Conservation (phyloP, 106 monocot species). For the Gastrodia elata region DNA sequence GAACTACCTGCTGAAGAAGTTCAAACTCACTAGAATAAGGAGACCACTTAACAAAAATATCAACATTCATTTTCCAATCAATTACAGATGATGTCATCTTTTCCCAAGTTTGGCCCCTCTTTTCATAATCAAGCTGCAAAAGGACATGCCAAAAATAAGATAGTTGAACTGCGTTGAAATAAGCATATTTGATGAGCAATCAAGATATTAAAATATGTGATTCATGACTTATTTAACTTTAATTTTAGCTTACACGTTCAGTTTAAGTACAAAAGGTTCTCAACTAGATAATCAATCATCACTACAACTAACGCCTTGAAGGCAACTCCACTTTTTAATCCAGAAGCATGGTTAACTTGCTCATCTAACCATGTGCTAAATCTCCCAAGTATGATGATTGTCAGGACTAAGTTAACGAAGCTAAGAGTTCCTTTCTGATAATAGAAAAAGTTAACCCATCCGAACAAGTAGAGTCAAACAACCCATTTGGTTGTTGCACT, state of each 20-base stretch:
- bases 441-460: not conserved
- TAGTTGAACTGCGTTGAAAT: not conserved
- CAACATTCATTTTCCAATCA: conserved; percentile 70
- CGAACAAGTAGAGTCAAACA: not conserved
- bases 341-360: not conserved
- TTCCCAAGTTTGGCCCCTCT: conserved; percentile 40
- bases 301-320: not conserved
- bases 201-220: not conserved
- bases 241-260: not conserved
- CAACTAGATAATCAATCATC: not conserved
- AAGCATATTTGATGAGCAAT: not conserved
- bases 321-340: not conserved
- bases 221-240: not conserved
- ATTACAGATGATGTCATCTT: conserved; percentile 24
- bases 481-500: not conserved
- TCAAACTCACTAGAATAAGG: conserved; percentile 72
- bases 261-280: not conserved
- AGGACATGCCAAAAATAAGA: not conserved
- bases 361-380: not conserved
- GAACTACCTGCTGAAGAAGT: conserved; percentile 61
- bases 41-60: conserved; percentile 76
- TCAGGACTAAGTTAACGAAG: not conserved
- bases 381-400: not conserved
- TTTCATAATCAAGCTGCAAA: conserved; percentile 77
- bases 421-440: not conserved